Evolutionary conservation across 108 stramenopile genomes (phyloP).

Genomic region (Thalassiosira profunda): DNA sequence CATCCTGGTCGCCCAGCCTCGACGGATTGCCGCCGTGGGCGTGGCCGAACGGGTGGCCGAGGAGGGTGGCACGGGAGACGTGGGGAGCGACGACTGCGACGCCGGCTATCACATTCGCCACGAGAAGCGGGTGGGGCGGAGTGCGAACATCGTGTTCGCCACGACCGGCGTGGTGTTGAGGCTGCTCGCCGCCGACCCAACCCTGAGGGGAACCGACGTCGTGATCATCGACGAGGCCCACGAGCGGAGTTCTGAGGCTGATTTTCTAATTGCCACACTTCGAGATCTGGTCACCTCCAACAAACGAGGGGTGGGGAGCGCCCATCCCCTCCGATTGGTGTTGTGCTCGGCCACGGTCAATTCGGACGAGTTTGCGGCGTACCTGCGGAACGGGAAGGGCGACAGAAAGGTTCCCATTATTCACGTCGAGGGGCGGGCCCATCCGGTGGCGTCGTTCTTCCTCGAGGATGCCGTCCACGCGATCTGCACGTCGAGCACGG

Average conservation of each 20-base stretch:
- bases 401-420: too few species aligned
- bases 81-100: too few species aligned
- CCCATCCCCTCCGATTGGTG: too few species aligned
- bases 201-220: too few species aligned
- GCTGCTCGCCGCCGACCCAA: slow-evolving; percentile 82
- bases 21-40: slow-evolving; percentile 92
- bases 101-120: too few species aligned
- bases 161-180: slow-evolving; percentile 93
- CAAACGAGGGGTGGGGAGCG: too few species aligned
- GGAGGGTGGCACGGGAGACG: slow-evolving; percentile 63
- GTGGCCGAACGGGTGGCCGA: slow-evolving; percentile 91
- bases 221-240: slow-evolving; percentile 96
- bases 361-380: slow-evolving; percentile 79
- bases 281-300: too few species aligned
- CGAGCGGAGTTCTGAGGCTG: slow-evolving; percentile 90
- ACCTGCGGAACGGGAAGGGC: slow-evolving; percentile 83
- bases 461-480: slow-evolving; percentile 84
- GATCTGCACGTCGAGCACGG: slow-evolving; percentile 53
- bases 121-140: too few species aligned
- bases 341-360: slow-evolving; percentile 95
- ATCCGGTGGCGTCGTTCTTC: slow-evolving; percentile 53
- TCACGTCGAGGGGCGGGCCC: slow-evolving; percentile 78
- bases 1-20: slow-evolving; percentile 93
- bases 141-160: slow-evolving; percentile 69
- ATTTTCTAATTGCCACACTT: slow-evolving; percentile 91